These are phyloP conservation scores for Phylloporus arenicola DNA, from an alignment of 768 basidiomycete species.

Conservation along the genomic window DNA sequence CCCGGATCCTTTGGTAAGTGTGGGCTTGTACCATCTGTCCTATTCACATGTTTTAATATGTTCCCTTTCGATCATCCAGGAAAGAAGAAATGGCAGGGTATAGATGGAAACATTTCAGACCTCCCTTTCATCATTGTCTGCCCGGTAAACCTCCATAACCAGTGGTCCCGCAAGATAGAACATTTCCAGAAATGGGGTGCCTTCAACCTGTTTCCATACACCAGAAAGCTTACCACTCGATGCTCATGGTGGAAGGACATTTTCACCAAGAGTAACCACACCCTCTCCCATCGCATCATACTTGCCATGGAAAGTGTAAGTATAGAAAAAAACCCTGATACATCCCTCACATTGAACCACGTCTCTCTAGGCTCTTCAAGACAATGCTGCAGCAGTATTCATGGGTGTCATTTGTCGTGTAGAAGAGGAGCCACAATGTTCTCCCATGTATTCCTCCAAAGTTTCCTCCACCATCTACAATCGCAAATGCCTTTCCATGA, in stretches of 20 bases:
- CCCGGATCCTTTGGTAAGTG: neutral
- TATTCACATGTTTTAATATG: too few relatives aligned
- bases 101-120: neutral
- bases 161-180: neutral
- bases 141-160: neutral
- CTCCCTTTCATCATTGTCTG: neutral
- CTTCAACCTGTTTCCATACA: conserved; percentile 4
- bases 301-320: neutral
- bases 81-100: neutral
- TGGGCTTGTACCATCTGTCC: too few relatives aligned
- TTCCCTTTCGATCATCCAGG: neutral
- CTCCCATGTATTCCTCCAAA: neutral
- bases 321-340: neutral
- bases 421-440: neutral
- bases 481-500: neutral
- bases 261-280: neutral
- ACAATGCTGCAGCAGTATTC: neutral
- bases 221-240: neutral
- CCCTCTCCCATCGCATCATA: neutral
- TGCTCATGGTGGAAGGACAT: neutral
- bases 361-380: neutral
- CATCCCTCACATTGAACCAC: too few relatives aligned
- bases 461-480: neutral
- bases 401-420: neutral
- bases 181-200: neutral